Base-by-base conservation (phyloP, 2,329 filamentous ascomycete species). In the Pyricularia pennisetigena region DNA sequence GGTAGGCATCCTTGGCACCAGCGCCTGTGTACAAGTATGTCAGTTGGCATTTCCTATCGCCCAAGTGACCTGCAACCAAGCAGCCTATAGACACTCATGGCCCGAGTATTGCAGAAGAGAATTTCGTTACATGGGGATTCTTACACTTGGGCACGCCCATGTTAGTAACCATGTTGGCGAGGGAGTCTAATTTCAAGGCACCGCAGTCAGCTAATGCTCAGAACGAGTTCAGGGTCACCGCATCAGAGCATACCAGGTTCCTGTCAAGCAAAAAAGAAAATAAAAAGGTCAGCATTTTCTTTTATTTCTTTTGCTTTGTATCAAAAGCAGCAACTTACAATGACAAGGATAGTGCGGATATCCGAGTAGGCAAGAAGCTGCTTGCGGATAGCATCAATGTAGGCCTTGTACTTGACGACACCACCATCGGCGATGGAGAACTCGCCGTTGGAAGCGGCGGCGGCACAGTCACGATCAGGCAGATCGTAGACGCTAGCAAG, bases 81-180 rank as follows among this genome's bases (percentile, higher is more conserved):
- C 12, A 10, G 9, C 8, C 3, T 32, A 2, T 32, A 32, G 30
- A 8, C 9, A 10, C 29, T 30, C 29, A 30, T n/a, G 29, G 1
- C 9, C 29, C 7, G 6, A 30, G 29, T 4, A 30, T 30, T 9
- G 5, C 29, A 30, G 29, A 30, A 9, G 29, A 9, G 29, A 1
- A 30, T 6, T 6, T 30, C 7, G 23, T n/a, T 20, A 59, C 10
- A 20, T 12, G 54, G 16, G 16, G 9, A 3, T 29, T 20, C 59
- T 62, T 62, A 62, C 85, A 87, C 75, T 85, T 85, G 69, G 79
- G 70, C 6, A 84, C 79, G 71, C 78, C 79, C 71, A 82, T 68
- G 78, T 87, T 87, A 71, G 85, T 87, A 63, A 87, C 80, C 74
- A 87, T 75, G 78, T 87, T 87, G 69, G 84, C 83, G n/a, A 87